Evolutionary conservation across 2,329 filamentous ascomycete species (phyloP).

Genomic region (Sarocladium brachiariae): DNA sequence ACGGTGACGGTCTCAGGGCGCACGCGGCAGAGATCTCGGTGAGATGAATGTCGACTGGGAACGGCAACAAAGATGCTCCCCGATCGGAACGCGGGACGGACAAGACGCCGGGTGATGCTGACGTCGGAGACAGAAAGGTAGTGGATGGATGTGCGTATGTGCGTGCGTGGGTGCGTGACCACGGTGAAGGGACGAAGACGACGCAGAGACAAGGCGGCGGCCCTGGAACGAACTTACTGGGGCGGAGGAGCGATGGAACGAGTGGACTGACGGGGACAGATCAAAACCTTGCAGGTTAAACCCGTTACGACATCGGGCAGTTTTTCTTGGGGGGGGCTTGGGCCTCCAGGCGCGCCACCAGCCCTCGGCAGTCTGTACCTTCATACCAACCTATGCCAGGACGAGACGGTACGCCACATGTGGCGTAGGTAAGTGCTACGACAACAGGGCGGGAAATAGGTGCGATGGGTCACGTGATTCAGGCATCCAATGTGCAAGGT

Average conservation of each 20-base stretch:
- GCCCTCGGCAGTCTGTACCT: not conserved
- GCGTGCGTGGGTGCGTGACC: not conserved
- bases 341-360: not conserved
- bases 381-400: too few species aligned
- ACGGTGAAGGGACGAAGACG: conserved; percentile 3
- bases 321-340: conserved; percentile 4
- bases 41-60: not conserved
- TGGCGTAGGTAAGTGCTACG: too few species aligned
- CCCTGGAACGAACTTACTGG: conserved; percentile 7
- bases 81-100: not conserved
- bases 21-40: not conserved
- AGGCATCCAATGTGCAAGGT: too few species aligned
- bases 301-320: conserved; percentile 9
- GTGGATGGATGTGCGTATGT: not conserved
- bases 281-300: conserved; percentile 7
- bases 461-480: conserved; percentile 4
- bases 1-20: not conserved
- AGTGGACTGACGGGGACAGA: conserved; percentile 3
- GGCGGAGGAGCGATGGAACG: conserved; percentile 4
- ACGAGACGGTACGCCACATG: too few species aligned
- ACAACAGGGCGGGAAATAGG: too few species aligned
- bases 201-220: conserved; percentile 1
- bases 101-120: not conserved
- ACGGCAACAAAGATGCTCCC: not conserved
- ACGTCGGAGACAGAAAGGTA: too few species aligned